Base-by-base conservation (phyloP, 441 rosid species). In the Omphalea diandra region DNA sequence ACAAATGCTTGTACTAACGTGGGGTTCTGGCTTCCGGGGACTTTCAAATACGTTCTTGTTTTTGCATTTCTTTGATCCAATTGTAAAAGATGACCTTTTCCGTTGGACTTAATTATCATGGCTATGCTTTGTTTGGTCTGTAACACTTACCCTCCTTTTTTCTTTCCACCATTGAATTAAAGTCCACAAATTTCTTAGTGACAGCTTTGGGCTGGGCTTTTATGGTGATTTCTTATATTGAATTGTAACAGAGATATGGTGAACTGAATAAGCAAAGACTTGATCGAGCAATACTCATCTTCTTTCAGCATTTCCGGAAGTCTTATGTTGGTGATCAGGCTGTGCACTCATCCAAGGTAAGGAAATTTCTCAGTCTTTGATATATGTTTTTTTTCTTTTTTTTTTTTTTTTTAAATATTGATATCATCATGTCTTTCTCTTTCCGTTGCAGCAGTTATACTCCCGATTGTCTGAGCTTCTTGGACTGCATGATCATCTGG, bases 241-340 rank as follows among this genome's bases (percentile, higher is more conserved):
- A 46, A 53, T 47, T 82, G 53, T 73, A 68, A 69, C 93, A 96
- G 98, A 83, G 99, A 76, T 96, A 96, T 70, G 85, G 90, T 68
- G 90, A 94, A 82, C 75, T 89, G 69, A 90, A 98, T 79, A 96
- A 88, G 82, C 97, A 96, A 82, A 84, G 99, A 85, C 98, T 96
- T 78, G 99, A 96, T 73, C 92, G 98, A 67, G 98, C 98, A 68
- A 87, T 96, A 81, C 98, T 96, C 26, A 82, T 87, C 40, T 96
- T 96, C 91, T 96, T 94, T 77, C 98, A 96, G 83, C 89, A 96
- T 85, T 94, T 96, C 64, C 85, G 95, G 47, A 92, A 92, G 87
- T 96, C 99, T 75, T 96, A 96, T 76, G 90, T 96, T n/a, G 98
- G 99, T 72, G 99, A 96, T 81, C 98, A 94, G 84, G 99, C 98